A percentile compares a stretch with the other conserved stretches of the same genome.
Evolutionary conservation across 2,329 filamentous ascomycete species (phyloP).

Genomic region (Rhexocercosporidium sp.): DNA sequence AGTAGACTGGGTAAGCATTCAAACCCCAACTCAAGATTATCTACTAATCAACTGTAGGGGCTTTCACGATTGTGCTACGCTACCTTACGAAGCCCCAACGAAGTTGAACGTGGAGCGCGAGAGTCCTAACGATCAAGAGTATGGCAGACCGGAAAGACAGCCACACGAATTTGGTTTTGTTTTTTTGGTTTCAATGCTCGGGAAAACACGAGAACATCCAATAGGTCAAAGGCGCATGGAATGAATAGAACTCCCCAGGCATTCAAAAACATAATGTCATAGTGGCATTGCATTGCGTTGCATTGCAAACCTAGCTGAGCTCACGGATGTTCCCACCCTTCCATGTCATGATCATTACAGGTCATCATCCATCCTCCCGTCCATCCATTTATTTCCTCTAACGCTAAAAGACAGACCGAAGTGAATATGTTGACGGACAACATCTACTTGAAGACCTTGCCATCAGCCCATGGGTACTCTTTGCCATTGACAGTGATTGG

Average conservation of each 20-base stretch:
- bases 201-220: neutral
- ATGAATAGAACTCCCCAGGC: neutral
- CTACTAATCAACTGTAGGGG: neutral
- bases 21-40: neutral
- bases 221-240: neutral
- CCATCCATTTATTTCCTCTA: slow-evolving; percentile 14
- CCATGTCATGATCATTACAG: slow-evolving; percentile 33
- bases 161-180: no score
- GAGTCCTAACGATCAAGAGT: no score
- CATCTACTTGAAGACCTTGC: slow-evolving; percentile 98
- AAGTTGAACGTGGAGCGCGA: no score
- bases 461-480: slow-evolving; percentile 85
- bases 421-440: slow-evolving; percentile 16
- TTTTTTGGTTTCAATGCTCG: neutral
- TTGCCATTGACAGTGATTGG: slow-evolving; percentile 81
- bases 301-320: slow-evolving; percentile 1
- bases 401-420: slow-evolving; percentile 33
- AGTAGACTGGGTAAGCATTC: neutral
- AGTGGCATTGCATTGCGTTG: slow-evolving; percentile 5
- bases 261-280: neutral
- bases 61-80: no score
- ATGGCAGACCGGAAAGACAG: no score
- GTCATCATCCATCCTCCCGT: slow-evolving; percentile 18
- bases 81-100: no score
- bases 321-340: slow-evolving; percentile 4